phyloP scores from a whole-genome alignment of 164 flowering plant genomes.

The Dillenia suffruticosa region DNA sequence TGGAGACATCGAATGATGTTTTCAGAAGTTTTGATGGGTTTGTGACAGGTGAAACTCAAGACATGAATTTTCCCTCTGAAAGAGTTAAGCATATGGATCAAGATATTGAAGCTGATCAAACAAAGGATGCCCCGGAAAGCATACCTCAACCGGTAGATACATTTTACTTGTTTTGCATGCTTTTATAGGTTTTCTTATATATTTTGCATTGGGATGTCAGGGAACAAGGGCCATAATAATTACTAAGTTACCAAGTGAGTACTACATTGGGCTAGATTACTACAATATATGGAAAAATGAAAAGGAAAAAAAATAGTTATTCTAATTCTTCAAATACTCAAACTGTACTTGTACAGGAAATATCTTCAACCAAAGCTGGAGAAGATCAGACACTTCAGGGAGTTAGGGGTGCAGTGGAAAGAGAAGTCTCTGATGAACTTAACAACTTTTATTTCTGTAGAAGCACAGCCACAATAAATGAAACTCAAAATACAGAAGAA shows the following conservation, averaged over 20 bases:
- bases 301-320: background rate
- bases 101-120: conserved; percentile 11
- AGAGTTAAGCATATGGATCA: conserved; percentile 14
- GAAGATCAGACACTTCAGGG: conserved; percentile 8
- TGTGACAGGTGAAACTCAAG: conserved; percentile 29
- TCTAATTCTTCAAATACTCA: too few relatives aligned
- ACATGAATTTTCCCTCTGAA: conserved; percentile 16
- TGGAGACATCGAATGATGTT: conserved; percentile 18
- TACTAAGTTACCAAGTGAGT: too few relatives aligned
- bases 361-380: conserved; percentile 10
- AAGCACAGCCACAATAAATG: conserved; percentile 7
- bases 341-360: too few relatives aligned
- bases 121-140: conserved; percentile 8
- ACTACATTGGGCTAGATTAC: background rate
- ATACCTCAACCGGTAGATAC: conserved; percentile 32
- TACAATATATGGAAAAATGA: background rate
- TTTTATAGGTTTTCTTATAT: conserved; percentile 1
- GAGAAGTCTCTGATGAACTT: conserved; percentile 15
- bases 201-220: background rate
- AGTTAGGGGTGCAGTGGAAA: conserved; percentile 15
- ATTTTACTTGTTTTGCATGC: background rate
- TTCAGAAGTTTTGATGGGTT: conserved; percentile 29
- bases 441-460: conserved; percentile 4
- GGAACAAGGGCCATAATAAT: too few relatives aligned
- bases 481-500: conserved; percentile 19